Conservation (phyloP, 352 stramenopile species). For the Pythium guiyangense region DNA sequence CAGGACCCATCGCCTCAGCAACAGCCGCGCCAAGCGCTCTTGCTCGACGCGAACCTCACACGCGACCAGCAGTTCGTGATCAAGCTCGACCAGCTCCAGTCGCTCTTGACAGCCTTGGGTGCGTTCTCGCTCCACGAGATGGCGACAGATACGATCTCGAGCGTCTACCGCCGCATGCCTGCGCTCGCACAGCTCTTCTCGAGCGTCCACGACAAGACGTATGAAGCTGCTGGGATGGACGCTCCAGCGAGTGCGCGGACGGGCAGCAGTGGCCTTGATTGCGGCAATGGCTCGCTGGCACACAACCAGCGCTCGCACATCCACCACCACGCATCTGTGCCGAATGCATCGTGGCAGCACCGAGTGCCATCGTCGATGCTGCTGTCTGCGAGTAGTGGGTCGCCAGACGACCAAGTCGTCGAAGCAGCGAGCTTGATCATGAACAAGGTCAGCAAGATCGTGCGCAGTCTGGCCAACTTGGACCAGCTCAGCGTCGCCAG, state of each 20-base stretch:
- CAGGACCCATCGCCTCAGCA: not conserved
- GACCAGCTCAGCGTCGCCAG: slow-evolving; percentile 18
- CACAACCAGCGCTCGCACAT: no score
- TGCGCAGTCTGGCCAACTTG: slow-evolving; percentile 48
- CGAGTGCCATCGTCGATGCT: not conserved
- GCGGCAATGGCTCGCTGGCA: no score
- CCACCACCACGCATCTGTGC: not conserved
- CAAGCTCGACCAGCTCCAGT: slow-evolving; percentile 64
- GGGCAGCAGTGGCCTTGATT: no score
- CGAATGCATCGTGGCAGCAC: not conserved
- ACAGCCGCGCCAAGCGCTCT: not conserved
- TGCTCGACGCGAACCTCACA: slow-evolving; percentile 23
- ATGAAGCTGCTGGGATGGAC: slow-evolving; percentile 38
- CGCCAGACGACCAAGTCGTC: slow-evolving; percentile 17
- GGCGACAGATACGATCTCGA: slow-evolving; percentile 47
- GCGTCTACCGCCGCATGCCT: slow-evolving; percentile 41
- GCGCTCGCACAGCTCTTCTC: slow-evolving; percentile 39
- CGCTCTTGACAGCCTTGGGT: slow-evolving; percentile 31
- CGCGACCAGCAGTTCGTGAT: slow-evolving; percentile 56
- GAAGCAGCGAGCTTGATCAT: slow-evolving; percentile 40
- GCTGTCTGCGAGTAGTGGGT: not conserved
- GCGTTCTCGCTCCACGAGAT: slow-evolving; percentile 40
- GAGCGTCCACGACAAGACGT: slow-evolving; percentile 26
- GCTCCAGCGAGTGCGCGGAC: no score
- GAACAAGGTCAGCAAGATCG: slow-evolving; percentile 52